Evolutionary conservation across 2,329 filamentous ascomycete species (phyloP).

Genomic region (Drechslerella coelobrocha): DNA sequence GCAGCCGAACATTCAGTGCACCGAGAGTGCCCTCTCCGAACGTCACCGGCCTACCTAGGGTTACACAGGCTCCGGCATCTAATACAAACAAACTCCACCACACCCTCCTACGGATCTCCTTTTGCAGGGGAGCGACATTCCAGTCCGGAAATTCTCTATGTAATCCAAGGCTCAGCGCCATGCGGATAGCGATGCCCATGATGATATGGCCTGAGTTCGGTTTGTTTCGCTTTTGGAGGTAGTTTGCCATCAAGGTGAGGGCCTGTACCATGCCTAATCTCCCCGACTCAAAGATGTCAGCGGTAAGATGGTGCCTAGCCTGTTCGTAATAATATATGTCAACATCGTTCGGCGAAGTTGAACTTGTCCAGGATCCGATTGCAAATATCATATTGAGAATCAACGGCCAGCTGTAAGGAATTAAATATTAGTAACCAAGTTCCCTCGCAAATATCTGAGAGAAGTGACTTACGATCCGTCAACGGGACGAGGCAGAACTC

Average conservation of each 20-base stretch:
- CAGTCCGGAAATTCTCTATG: conserved; percentile 61
- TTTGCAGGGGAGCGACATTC: conserved; percentile 56
- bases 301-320: conserved; percentile 42
- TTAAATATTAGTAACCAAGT: background rate
- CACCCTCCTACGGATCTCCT: conserved; percentile 58
- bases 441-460: too few relatives aligned
- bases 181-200: conserved; percentile 62
- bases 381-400: conserved; percentile 58
- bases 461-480: conserved; percentile 50
- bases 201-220: conserved; percentile 65
- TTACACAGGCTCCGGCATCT: conserved; percentile 61
- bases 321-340: conserved; percentile 50
- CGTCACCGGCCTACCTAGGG: conserved; percentile 61
- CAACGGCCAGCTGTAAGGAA: conserved; percentile 56
- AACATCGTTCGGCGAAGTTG: conserved; percentile 51
- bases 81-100: conserved; percentile 61
- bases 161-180: conserved; percentile 63
- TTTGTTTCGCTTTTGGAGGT: conserved; percentile 63
- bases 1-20: conserved; percentile 59
- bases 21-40: conserved; percentile 58
- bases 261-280: conserved; percentile 56
- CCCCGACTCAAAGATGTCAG: conserved; percentile 55
- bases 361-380: conserved; percentile 58
- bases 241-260: conserved; percentile 59
- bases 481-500: conserved; percentile 55